These are phyloP conservation scores for Cladosporium sp. DNA, from an alignment of 2,329 filamentous ascomycete species.

Conservation along the genomic window DNA sequence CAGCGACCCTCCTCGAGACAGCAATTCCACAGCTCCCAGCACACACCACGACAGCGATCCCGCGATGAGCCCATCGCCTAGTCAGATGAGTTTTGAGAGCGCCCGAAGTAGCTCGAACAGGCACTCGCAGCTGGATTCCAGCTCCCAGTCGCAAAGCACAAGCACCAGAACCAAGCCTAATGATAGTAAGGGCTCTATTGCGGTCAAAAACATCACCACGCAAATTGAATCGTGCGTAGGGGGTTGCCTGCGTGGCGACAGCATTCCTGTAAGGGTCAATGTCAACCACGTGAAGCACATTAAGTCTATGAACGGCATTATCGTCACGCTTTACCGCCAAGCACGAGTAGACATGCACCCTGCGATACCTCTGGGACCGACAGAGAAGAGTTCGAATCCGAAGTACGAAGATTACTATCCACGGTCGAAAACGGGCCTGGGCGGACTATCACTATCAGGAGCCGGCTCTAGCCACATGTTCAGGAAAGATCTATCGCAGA, in stretches of 20 bases:
- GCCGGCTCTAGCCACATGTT: conserved; percentile 87
- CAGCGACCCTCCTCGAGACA: conserved; percentile 21
- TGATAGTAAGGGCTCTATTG: conserved; percentile 48
- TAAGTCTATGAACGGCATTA: conserved; percentile 86
- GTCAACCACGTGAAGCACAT: conserved; percentile 85
- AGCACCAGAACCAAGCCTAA: conserved; percentile 44
- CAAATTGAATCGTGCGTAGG: conserved; percentile 76
- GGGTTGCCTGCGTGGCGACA: conserved; percentile 80
- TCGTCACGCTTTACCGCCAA: conserved; percentile 86
- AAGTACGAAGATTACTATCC: conserved; percentile 82
- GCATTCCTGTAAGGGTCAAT: conserved; percentile 69
- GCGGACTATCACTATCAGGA: conserved; percentile 78
- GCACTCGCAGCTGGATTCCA: conserved; percentile 38
- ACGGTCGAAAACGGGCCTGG: conserved; percentile 77
- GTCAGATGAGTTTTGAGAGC: conserved; percentile 43
- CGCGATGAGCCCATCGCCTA: conserved; percentile 40
- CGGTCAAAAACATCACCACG: conserved; percentile 75
- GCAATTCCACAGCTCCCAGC: conserved; percentile 25
- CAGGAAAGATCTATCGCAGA: conserved; percentile 87
- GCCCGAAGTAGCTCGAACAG: conserved; percentile 33
- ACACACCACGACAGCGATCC: conserved; percentile 25
- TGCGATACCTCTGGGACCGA: conserved; percentile 53
- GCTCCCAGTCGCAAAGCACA: conserved; percentile 34
- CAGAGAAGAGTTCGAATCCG: conserved; percentile 59
- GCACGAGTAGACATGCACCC: conserved; percentile 80